These are phyloP conservation scores for Euphorbia schlechtendalii DNA, from an alignment of 441 rosid species.

Conservation along the genomic window DNA sequence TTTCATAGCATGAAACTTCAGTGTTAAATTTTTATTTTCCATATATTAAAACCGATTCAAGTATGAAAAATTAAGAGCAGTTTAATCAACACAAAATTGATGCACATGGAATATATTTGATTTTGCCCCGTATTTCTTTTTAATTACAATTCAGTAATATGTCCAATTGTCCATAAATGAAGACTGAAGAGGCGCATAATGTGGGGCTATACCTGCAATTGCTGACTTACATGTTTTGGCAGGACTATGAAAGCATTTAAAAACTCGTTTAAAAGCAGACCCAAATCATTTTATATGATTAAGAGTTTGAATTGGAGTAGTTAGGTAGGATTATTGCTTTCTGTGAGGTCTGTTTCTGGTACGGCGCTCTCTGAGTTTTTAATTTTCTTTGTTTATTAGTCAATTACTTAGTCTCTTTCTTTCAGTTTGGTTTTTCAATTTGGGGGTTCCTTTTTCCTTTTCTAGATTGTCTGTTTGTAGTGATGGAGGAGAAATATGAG, in stretches of 20 bases:
- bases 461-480: slow-evolving; percentile 4
- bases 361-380: neutral
- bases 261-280: neutral
- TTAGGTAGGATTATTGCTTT: slow-evolving; percentile 17
- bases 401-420: no score
- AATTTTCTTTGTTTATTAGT: neutral
- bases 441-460: neutral
- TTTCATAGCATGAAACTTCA: no score
- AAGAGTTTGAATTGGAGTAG: neutral
- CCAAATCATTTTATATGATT: neutral
- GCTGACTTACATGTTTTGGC: neutral
- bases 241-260: neutral
- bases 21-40: no score
- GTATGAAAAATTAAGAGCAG: no score
- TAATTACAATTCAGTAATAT: no score
- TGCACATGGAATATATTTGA: no score
- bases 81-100: no score
- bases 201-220: no score
- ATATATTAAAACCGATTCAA: no score
- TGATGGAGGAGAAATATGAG: slow-evolving; percentile 59
- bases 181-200: no score
- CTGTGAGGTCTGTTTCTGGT: neutral
- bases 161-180: no score
- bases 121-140: no score
- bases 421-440: neutral